A percentile compares a stretch with the other conserved stretches of the same genome.
phyloP scores from a whole-genome alignment of 2,329 filamentous ascomycete genomes.

The Cladophialophora carrionii region DNA sequence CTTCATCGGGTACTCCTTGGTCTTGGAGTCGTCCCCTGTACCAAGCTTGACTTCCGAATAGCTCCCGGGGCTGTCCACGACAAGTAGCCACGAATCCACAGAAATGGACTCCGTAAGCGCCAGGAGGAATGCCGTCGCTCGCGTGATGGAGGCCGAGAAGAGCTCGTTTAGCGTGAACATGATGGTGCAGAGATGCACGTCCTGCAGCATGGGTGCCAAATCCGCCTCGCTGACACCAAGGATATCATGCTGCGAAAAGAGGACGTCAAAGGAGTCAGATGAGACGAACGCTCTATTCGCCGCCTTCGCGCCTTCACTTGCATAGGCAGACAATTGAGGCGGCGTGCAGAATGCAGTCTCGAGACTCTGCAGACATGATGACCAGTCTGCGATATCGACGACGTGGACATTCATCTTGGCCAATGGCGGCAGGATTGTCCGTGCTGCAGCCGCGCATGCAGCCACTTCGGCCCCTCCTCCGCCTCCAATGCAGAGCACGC shows the following conservation, averaged over 20 bases:
- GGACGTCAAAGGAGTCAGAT: conserved; percentile 40
- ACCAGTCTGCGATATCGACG: conserved; percentile 85
- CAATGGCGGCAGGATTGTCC: conserved; percentile 8
- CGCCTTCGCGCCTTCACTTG: conserved; percentile 32
- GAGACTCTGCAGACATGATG: conserved; percentile 62
- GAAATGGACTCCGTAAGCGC: conserved; percentile 63
- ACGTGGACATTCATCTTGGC: conserved; percentile 57
- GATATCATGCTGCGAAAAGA: conserved; percentile 57
- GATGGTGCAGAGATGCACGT: conserved; percentile 69
- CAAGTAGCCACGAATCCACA: conserved; percentile 70
- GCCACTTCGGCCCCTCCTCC: conserved; percentile 70
- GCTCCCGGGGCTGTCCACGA: conserved; percentile 90
- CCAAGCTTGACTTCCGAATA: conserved; percentile 82
- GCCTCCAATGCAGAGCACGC: conserved; percentile 64
- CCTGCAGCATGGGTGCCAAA: conserved; percentile 41
- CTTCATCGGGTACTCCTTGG: conserved; percentile 83
- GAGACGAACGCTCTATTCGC: conserved; percentile 32
- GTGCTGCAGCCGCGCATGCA: conserved; percentile 55
- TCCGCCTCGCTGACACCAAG: conserved; percentile 43
- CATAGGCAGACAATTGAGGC: conserved; percentile 33
- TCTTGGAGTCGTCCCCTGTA: conserved; percentile 46
- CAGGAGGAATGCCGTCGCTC: conserved; percentile 76
- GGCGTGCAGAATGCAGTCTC: conserved; percentile 54
- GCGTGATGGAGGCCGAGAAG: conserved; percentile 74
- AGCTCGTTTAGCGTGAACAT: conserved; percentile 97